Conservation (phyloP, 2,329 filamentous ascomycete genomes). For the Colletotrichum australisinense region DNA sequence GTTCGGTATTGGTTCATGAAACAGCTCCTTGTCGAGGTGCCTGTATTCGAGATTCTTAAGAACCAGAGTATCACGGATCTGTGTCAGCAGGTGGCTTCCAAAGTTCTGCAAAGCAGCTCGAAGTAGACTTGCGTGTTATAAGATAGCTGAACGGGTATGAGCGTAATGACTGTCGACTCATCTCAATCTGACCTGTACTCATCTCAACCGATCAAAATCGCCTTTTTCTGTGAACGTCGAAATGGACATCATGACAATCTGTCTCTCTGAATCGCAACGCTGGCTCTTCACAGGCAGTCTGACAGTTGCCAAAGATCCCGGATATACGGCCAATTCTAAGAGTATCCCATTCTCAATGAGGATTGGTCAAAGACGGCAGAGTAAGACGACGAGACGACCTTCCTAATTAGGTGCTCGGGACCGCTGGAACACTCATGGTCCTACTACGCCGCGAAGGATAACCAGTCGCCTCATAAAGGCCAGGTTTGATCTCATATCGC, state of each 20-base stretch:
- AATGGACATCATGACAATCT: not conserved
- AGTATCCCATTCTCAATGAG: not conserved
- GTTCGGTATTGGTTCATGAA: constrained; percentile 20
- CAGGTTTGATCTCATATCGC: no score
- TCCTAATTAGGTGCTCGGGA: not conserved
- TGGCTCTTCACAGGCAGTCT: not conserved
- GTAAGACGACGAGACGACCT: not conserved
- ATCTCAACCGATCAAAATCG: not conserved
- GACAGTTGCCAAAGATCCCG: not conserved
- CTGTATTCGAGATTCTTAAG: constrained; percentile 3
- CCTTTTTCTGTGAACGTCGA: not conserved
- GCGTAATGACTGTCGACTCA: not conserved
- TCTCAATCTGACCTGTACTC: not conserved
- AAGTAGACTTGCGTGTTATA: not conserved
- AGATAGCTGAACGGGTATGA: not conserved
- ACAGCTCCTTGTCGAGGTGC: constrained; percentile 1
- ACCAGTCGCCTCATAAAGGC: not conserved
- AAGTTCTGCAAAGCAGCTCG: not conserved
- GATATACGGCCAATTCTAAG: not conserved
- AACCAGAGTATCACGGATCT: constrained; percentile 9
- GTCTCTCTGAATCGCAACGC: not conserved
- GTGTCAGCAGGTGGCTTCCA: not conserved
- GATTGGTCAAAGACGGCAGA: not conserved
- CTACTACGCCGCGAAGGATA: not conserved
- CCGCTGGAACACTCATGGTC: not conserved